These are phyloP conservation scores for Massarina eburnea DNA, from an alignment of 2,329 filamentous ascomycete species.

Conservation along the genomic window DNA sequence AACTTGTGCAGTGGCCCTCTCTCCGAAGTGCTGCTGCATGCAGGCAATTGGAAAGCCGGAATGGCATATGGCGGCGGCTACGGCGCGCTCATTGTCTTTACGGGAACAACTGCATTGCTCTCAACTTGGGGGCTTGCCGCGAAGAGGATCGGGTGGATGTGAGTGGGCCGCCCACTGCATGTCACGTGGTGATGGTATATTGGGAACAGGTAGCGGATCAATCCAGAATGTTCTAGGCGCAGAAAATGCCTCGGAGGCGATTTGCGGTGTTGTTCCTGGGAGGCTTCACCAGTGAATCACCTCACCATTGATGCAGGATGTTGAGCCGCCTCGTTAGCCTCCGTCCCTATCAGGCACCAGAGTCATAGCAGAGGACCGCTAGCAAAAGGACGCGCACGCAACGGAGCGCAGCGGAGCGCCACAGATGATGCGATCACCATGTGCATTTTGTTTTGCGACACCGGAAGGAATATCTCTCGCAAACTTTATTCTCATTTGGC, in stretches of 20 bases:
- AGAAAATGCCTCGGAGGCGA: too few relatives aligned
- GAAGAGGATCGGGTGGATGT: constrained; percentile 34
- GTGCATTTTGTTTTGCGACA: too few relatives aligned
- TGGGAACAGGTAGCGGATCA: too few relatives aligned
- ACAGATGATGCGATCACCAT: too few relatives aligned
- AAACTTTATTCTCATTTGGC: too few relatives aligned
- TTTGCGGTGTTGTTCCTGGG: too few relatives aligned
- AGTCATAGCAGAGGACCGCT: too few relatives aligned
- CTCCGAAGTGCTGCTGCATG: constrained; percentile 49
- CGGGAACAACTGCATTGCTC: constrained; percentile 43
- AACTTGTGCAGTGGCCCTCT: constrained; percentile 55
- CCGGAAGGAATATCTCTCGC: too few relatives aligned
- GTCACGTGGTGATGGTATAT: too few relatives aligned
- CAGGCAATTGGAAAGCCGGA: constrained; percentile 38
- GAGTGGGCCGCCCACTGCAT: too few relatives aligned
- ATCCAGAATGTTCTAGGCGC: too few relatives aligned
- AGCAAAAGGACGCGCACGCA: not conserved
- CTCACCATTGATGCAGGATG: not conserved
- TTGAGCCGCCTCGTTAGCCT: not conserved
- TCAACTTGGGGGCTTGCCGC: constrained; percentile 33
- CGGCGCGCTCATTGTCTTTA: constrained; percentile 47
- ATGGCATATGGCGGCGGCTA: constrained; percentile 49
- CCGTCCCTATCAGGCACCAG: not conserved
- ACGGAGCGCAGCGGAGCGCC: too few relatives aligned
- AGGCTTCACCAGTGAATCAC: not conserved